These are phyloP conservation scores for Sphagnurus paluster DNA, from an alignment of 1,284 basidiomycete species.

Conservation along the genomic window DNA sequence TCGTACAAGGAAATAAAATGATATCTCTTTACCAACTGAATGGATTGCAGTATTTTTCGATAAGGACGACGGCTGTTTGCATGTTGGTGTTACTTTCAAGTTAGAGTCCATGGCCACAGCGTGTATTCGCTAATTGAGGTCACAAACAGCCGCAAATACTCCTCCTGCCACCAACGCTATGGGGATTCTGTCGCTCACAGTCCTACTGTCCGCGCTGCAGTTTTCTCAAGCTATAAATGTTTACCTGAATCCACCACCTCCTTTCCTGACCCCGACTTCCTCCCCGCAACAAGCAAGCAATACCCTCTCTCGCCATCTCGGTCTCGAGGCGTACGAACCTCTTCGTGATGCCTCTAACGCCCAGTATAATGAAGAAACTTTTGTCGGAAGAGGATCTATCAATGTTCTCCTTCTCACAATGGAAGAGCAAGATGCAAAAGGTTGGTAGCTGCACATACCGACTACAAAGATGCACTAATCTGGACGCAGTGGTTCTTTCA, in stretches of 20 bases:
- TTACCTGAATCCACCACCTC: slow-evolving; percentile 53
- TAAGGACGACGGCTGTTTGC: slow-evolving; percentile 25
- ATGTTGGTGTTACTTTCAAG: slow-evolving; percentile 20
- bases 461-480: slow-evolving; percentile 10
- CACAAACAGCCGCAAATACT: slow-evolving; percentile 29
- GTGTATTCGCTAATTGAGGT: neutral
- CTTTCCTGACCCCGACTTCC: slow-evolving; percentile 36
- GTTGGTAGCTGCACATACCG: too few relatives aligned
- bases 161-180: slow-evolving; percentile 25
- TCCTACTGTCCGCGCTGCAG: slow-evolving; percentile 32
- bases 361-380: slow-evolving; percentile 42
- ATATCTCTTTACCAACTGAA: slow-evolving; percentile 33
- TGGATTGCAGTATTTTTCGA: slow-evolving; percentile 26
- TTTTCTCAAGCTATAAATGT: slow-evolving; percentile 46
- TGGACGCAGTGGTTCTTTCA: slow-evolving; percentile 11
- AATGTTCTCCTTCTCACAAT: slow-evolving; percentile 57
- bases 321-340: slow-evolving; percentile 65
- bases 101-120: neutral
- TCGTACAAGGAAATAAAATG: slow-evolving; percentile 1
- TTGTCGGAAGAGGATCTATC: slow-evolving; percentile 56
- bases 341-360: slow-evolving; percentile 36
- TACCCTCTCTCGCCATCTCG: slow-evolving; percentile 65
- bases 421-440: slow-evolving; percentile 55
- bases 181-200: slow-evolving; percentile 21
- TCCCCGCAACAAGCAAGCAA: slow-evolving; percentile 55